Evolutionary conservation across 2,329 filamentous ascomycete species (phyloP), one percentile per base, ranked within the genome.

Genomic region (Trichoderma sp.): DNA sequence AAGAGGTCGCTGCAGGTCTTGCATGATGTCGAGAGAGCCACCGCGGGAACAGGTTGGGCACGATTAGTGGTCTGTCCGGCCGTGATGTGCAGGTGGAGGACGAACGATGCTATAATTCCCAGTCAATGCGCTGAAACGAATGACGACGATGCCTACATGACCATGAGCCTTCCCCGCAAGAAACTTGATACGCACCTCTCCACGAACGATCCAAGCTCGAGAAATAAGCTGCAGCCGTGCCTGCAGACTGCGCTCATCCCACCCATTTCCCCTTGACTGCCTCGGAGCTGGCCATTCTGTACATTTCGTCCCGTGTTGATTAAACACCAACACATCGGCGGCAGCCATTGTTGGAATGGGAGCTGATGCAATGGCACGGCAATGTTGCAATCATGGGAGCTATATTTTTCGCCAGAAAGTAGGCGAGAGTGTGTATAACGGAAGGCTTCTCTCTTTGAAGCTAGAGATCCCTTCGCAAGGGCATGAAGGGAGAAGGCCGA

Each of bases 1-100:
- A 64, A 39, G 74, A 73, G 60, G 73, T 70, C 26, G 74, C 56
- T 70, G 80, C 78, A 65, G 73, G 73, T 47, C 73, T 73, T 72
- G 75, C 69, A 57, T 75, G 74, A 67, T 78, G 75, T 70, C 75
- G 76, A 73, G 76, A 75, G 72, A 80, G 82, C 79, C 82, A 81
- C 77, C 79, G 80, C 74, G 82, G 82, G 43, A 77, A 79, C 56
- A 71, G 57, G 66, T 74, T 71, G 32, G 78, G 77, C 39, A 77
- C 73, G 30, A 74, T 73, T 57, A 79, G 69, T 36, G 74, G 75
- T 67, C 62, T 76, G 32, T 67, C 74, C 63, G 73, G 73, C 24
- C 30, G 65, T 21, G 63, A 65, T 60, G 47, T 21, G 47, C 34
- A 26, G n/a, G 14, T 56, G 11, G 36, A 58, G 56, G 39, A 28